These are phyloP conservation scores for Scopulariopsis brevicaulis DNA, from an alignment of 2,329 filamentous ascomycete species.

Conservation along the genomic window DNA sequence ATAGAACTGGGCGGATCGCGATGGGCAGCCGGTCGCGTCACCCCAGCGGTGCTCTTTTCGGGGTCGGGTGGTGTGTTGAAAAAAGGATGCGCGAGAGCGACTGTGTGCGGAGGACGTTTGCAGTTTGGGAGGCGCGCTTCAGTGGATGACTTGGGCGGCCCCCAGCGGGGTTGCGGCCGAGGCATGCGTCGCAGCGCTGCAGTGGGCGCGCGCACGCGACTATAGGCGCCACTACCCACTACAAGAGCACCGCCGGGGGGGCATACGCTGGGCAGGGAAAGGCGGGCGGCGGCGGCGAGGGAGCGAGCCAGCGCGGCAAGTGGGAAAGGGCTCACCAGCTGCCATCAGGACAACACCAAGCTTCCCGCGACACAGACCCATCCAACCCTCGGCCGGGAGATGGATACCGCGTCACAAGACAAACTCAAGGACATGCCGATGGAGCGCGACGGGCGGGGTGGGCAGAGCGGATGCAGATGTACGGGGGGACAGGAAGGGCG, in stretches of 20 bases:
- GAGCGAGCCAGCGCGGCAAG: neutral
- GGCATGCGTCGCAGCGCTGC: neutral
- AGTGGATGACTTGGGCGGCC: neutral
- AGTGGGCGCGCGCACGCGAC: neutral
- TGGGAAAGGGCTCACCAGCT: neutral
- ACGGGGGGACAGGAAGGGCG: neutral
- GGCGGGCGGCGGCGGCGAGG: neutral
- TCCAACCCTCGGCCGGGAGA: neutral
- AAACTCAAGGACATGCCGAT: conserved; percentile 1
- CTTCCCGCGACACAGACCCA: neutral
- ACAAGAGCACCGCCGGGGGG: neutral
- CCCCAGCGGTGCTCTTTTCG: neutral
- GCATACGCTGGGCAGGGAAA: neutral
- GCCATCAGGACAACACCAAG: neutral
- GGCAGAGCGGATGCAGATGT: conserved; percentile 1
- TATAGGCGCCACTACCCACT: neutral
- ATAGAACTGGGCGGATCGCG: conserved; percentile 2
- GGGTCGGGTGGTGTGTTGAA: conserved; percentile 3
- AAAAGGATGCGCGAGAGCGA: neutral
- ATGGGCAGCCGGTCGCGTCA: conserved; percentile 5
- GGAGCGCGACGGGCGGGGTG: conserved; percentile 1
- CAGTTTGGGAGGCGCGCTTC: neutral
- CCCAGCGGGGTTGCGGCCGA: neutral
- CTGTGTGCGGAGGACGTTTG: neutral
- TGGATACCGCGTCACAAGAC: conserved; percentile 3